Percentiles rank a stretch among this genome's conserved stretches.
Conservation (phyloP, 805 yeast genomes). For the Candida coquimbonensis region DNA sequence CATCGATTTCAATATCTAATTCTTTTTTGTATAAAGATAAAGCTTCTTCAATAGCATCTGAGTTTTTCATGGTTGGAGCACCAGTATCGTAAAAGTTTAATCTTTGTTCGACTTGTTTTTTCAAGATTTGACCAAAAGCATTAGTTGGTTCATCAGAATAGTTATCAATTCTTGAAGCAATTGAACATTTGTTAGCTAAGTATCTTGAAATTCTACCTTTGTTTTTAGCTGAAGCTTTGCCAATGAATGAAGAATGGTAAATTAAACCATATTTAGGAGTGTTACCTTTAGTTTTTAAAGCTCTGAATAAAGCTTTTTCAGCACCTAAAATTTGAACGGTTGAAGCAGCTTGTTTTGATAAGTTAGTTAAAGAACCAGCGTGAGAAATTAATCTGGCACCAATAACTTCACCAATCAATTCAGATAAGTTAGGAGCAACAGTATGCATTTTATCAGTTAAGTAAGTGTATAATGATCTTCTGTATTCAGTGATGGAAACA, state of each 20-base stretch:
- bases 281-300: constrained; percentile 96
- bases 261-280: constrained; percentile 97
- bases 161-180: constrained; percentile 97
- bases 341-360: constrained; percentile 98
- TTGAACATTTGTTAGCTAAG: constrained; percentile 97
- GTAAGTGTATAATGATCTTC: constrained; percentile 76
- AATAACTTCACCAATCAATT: constrained; percentile 96
- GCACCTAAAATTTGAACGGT: constrained; percentile 99
- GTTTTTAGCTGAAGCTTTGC: constrained; percentile 94
- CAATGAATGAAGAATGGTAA: constrained; percentile 94
- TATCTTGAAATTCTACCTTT: constrained; percentile 99
- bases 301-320: constrained; percentile 97
- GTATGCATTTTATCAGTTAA: constrained; percentile 93
- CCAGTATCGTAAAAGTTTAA: constrained; percentile 94
- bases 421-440: constrained; percentile 95
- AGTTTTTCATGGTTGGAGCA: constrained; percentile 91
- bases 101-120: constrained; percentile 97
- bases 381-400: constrained; percentile 98
- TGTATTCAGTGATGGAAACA: constrained; percentile 85
- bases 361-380: constrained; percentile 94
- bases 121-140: constrained; percentile 83
- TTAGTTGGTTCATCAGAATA: constrained; percentile 91
- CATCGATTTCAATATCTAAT: constrained; percentile 37
- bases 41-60: constrained; percentile 91
- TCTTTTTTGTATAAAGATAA: constrained; percentile 51